Conservation (phyloP, 257 asterid species). For the Ballota nigra region DNA sequence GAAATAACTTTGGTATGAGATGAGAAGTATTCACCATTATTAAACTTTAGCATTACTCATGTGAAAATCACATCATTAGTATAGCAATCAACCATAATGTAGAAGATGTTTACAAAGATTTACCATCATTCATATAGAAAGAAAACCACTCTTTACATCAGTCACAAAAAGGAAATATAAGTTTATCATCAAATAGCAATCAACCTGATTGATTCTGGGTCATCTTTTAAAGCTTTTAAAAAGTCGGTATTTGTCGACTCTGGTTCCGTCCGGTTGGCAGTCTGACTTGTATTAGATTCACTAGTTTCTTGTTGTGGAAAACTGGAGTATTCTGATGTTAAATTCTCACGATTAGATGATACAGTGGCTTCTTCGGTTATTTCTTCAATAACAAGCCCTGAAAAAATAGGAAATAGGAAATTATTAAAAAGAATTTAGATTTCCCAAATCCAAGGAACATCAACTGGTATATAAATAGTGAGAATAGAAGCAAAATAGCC, state of each 20-base stretch:
- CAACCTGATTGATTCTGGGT: conserved; percentile 90
- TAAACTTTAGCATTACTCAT: conserved; percentile 2
- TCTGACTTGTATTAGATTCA: conserved; percentile 35
- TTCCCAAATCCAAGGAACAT: conserved; percentile 15
- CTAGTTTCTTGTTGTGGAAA: conserved; percentile 39
- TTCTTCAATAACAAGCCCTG: conserved; percentile 86
- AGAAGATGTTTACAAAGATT: background rate
- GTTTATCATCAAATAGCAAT: conserved; percentile 22
- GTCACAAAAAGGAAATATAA: conserved; percentile 2
- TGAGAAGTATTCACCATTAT: background rate
- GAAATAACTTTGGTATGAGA: background rate
- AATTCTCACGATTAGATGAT: conserved; percentile 41
- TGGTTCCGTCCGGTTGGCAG: conserved; percentile 31
- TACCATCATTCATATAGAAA: conserved; percentile 8
- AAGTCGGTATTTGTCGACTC: conserved; percentile 48
- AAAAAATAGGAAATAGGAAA: conserved; percentile 19
- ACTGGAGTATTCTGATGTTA: conserved; percentile 24
- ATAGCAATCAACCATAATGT: background rate
- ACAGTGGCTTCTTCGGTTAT: conserved; percentile 66
- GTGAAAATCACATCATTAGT: background rate
- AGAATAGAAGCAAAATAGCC: conserved; percentile 8
- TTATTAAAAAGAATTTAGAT: conserved; percentile 1
- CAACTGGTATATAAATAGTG: conserved; percentile 4
- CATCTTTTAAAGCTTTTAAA: conserved; percentile 59
- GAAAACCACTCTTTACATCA: conserved; percentile 1